Evolutionary conservation across 2,329 filamentous ascomycete genomes (phyloP).

Genomic region (Monosporascus sp.): DNA sequence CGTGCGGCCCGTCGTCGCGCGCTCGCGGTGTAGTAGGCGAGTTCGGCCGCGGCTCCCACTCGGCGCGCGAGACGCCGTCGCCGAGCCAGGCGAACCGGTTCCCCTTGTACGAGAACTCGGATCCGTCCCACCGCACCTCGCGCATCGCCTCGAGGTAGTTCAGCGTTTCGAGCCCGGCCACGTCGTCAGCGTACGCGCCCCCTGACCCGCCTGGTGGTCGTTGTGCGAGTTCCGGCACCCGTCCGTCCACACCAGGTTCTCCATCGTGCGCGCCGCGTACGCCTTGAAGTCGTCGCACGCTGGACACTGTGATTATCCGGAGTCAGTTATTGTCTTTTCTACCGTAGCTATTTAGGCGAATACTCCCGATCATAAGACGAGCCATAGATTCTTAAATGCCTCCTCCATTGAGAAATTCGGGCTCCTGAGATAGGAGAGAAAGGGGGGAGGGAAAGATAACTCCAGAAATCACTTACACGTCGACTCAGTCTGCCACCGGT

Average conservation of each 20-base stretch:
- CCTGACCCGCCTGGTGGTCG: conserved; percentile 29
- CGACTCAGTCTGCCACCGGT: conserved; percentile 43
- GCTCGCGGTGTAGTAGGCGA: conserved; percentile 19
- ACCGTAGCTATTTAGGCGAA: no score
- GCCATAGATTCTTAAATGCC: no score
- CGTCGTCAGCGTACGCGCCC: conserved; percentile 39
- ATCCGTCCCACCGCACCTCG: conserved; percentile 41
- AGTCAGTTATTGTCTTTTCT: no score
- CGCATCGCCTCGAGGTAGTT: conserved; percentile 44
- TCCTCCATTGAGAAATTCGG: no score
- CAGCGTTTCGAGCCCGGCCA: conserved; percentile 41
- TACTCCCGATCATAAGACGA: no score
- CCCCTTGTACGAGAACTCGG: conserved; percentile 33
- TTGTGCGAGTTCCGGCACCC: conserved; percentile 46
- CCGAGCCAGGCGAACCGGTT: conserved; percentile 36
- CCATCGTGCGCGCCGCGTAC: conserved; percentile 40
- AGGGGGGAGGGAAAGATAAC: no score
- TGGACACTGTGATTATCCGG: conserved; percentile 19
- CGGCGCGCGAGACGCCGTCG: conserved; percentile 38
- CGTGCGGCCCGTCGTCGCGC: neutral
- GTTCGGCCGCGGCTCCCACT: conserved; percentile 34
- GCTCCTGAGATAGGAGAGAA: no score
- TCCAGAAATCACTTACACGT: conserved; percentile 7
- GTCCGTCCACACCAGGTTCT: conserved; percentile 39
- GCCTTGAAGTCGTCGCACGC: conserved; percentile 46